Evolutionary conservation across 2,329 filamentous ascomycete genomes (phyloP).

Genomic region (Claviceps arundinis): DNA sequence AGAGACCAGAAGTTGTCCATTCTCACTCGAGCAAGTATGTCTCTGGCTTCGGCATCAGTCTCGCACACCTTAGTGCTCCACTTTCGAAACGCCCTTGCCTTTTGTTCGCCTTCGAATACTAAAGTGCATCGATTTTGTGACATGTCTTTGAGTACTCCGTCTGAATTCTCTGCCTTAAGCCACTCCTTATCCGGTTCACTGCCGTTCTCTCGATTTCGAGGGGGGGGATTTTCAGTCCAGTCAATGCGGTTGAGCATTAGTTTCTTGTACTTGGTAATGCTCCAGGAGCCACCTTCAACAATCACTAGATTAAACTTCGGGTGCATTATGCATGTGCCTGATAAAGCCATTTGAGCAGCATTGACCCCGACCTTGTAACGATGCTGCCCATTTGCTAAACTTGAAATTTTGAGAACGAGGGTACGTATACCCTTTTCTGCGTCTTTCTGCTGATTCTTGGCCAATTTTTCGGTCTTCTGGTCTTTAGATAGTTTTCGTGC

Average conservation of each 20-base stretch:
- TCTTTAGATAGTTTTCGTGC: slow-evolving; percentile 82
- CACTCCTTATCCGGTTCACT: slow-evolving; percentile 54
- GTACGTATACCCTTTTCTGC: slow-evolving; percentile 74
- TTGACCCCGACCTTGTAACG: slow-evolving; percentile 89
- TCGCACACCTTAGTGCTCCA: slow-evolving; percentile 89
- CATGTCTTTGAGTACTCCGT: slow-evolving; percentile 68
- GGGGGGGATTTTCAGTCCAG: slow-evolving; percentile 79
- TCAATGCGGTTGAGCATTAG: slow-evolving; percentile 88
- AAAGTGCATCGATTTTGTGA: slow-evolving; percentile 69
- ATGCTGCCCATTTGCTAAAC: slow-evolving; percentile 82
- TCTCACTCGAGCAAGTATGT: slow-evolving; percentile 65
- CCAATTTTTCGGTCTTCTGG: slow-evolving; percentile 71
- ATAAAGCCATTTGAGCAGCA: slow-evolving; percentile 76
- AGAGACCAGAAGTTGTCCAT: slow-evolving; percentile 65
- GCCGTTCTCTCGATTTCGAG: slow-evolving; percentile 47
- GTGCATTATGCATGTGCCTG: slow-evolving; percentile 83
- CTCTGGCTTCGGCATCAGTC: slow-evolving; percentile 77
- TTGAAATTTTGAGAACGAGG: slow-evolving; percentile 79
- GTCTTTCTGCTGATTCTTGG: slow-evolving; percentile 72
- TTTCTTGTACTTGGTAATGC: slow-evolving; percentile 76
- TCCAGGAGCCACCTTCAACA: slow-evolving; percentile 79
- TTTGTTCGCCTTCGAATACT: slow-evolving; percentile 84
- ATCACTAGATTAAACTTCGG: slow-evolving; percentile 81
- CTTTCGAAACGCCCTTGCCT: slow-evolving; percentile 66
- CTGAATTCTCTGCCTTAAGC: slow-evolving; percentile 67